Conservation (phyloP, 176 grass and related monocot species). For the Raddia guianensis region DNA sequence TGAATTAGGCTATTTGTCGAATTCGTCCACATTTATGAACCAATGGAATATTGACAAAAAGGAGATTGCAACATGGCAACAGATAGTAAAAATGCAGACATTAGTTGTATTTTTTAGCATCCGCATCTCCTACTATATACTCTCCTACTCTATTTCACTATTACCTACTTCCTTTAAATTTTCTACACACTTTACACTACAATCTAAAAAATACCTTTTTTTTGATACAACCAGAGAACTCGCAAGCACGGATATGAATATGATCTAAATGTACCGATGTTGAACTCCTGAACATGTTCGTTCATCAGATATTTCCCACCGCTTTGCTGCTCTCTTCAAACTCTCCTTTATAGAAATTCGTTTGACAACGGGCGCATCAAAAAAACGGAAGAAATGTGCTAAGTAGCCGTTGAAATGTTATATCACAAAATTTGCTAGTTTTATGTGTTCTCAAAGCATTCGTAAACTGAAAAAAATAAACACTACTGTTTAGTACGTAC, state of each 20-base stretch:
- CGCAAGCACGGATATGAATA: not conserved
- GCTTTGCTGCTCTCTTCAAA: not conserved
- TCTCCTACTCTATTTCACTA: no score
- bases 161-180: no score
- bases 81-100: not conserved
- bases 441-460: not conserved
- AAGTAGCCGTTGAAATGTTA: not conserved
- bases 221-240: no score
- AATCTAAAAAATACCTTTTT: no score
- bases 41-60: not conserved
- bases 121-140: no score
- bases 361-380: not conserved
- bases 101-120: no score
- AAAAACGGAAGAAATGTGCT: not conserved
- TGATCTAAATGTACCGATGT: not conserved
- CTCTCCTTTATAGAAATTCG: conserved; percentile 11
- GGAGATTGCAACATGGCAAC: conserved; percentile 33
- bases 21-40: not conserved
- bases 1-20: not conserved
- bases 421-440: not conserved
- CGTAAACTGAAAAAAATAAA: not conserved
- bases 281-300: not conserved
- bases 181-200: no score
- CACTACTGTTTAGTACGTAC: not conserved
- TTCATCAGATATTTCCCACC: not conserved